These are phyloP conservation scores for Tardiomyces blankii DNA, from an alignment of 1,139 yeast species.

Conservation along the genomic window DNA sequence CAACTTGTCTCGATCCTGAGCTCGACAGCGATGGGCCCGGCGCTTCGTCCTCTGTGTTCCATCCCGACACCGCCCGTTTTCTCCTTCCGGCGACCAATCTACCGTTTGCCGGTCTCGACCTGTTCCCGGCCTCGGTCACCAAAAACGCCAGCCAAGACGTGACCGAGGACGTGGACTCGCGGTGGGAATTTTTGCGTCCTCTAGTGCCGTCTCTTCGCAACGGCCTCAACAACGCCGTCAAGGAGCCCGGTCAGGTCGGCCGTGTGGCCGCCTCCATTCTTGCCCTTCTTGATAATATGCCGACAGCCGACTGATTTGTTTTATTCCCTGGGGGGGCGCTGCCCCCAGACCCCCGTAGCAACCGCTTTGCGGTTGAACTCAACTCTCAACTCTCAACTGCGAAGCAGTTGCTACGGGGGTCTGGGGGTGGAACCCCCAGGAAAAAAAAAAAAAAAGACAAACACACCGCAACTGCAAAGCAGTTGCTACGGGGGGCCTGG, in stretches of 20 bases:
- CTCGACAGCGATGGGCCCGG: not conserved
- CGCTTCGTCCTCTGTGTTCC: constrained; percentile 19
- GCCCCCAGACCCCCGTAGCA: too few species aligned
- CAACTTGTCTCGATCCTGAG: constrained; percentile 16
- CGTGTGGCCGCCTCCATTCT: constrained; percentile 35
- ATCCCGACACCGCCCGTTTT: constrained; percentile 40
- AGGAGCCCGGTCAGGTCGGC: constrained; percentile 72
- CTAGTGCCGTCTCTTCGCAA: constrained; percentile 38
- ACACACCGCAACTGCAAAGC: too few species aligned
- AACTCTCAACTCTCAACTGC: too few species aligned
- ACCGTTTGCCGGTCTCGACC: constrained; percentile 48
- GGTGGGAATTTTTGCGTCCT: constrained; percentile 45
- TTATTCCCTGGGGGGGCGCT: too few species aligned
- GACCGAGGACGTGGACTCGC: constrained; percentile 52
- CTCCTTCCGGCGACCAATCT: constrained; percentile 44
- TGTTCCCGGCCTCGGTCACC: constrained; percentile 31
- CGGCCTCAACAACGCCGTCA: constrained; percentile 42
- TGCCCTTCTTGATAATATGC: not conserved
- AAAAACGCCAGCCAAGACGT: constrained; percentile 17
- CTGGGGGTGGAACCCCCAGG: too few species aligned
- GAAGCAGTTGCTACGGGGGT: too few species aligned
- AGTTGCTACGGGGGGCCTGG: too few species aligned
- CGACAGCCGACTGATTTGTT: too few species aligned
- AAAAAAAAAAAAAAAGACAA: too few species aligned
- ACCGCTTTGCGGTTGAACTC: too few species aligned